Evolutionary conservation across 2,329 filamentous ascomycete genomes (phyloP), one percentile per base, ranked within the genome.

Genomic region (Dendryphion nanum): DNA sequence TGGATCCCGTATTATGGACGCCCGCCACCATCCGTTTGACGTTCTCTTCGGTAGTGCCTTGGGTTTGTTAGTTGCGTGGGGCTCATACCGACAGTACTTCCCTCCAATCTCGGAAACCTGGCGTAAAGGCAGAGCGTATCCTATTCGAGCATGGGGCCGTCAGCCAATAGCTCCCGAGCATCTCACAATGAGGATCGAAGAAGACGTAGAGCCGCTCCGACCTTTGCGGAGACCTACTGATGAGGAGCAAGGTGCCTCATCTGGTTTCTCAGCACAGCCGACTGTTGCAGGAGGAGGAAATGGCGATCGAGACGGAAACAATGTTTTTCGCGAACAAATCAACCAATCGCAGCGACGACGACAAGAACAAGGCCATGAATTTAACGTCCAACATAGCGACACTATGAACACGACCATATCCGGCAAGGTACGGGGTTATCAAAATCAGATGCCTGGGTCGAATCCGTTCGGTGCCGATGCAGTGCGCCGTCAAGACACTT

Each of bases 1-100:
- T 5, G 73, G 76, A 24, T 74, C 73, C 12, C 73, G 78, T 30
- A 81, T 81, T 40, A 81, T 81, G 77, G 78, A 81, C 48, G 77
- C 77, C 16, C 71, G 78, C 13, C 78, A 81, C 41, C 78, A 81
- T 48, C 76, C 77, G 1, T 81, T 81, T 55, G 78, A 81, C 47
- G 78, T 81, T 19, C 68, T 81, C 28, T 73, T 72, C 10, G 78
- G 78, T 6, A 75, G 72, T 1, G 46, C 74, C 7, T 61, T 81
- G 2, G 78, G 78, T 4, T 66, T 78, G 14, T 47, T 73, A 20
- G 73, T 73, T 26, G 76, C 75, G 6, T 77, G 68, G 62, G 64
- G 69, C 19, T 64, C 76, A 1, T 81, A 81, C 49, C 69, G 75
- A 31, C 77, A 81, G 54, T 81, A 81, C 53, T 81, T 80, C 59